These are phyloP conservation scores for Silene latifolia DNA, from an alignment of 148 eudicot species.

Conservation along the genomic window DNA sequence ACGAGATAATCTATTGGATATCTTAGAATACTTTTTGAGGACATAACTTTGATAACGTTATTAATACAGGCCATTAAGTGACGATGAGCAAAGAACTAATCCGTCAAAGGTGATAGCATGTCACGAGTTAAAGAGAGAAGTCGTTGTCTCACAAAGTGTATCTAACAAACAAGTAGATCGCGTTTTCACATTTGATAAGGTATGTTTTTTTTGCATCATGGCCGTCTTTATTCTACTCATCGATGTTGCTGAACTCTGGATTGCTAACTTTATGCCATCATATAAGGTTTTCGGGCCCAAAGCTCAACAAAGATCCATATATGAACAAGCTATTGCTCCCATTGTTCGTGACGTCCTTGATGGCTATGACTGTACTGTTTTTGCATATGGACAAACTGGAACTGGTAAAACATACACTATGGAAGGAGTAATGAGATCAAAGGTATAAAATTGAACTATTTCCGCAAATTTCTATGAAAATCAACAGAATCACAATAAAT, in stretches of 20 bases:
- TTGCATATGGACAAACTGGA: constrained; percentile 93
- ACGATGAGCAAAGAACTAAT: constrained; percentile 66
- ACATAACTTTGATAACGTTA: neutral
- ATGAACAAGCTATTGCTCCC: constrained; percentile 80
- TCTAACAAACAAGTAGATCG: constrained; percentile 68
- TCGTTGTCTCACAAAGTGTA: constrained; percentile 44
- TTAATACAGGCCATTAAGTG: constrained; percentile 61
- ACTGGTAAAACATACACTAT: constrained; percentile 91
- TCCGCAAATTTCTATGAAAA: neutral
- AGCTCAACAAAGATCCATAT: constrained; percentile 75
- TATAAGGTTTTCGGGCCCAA: constrained; percentile 77
- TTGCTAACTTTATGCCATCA: neutral
- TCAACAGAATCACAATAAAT: too few relatives aligned
- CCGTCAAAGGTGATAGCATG: constrained; percentile 57
- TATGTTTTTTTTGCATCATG: constrained; percentile 18
- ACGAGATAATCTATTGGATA: neutral
- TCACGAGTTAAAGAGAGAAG: constrained; percentile 66
- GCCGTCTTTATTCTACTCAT: constrained; percentile 3
- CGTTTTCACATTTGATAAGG: constrained; percentile 86
- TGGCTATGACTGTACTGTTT: constrained; percentile 85
- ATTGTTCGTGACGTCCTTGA: constrained; percentile 81
- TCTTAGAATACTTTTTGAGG: neutral
- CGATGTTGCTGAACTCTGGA: neutral
- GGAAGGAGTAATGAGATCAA: constrained; percentile 84
- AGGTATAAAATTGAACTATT: constrained; percentile 38